Base-by-base conservation (phyloP, 2,329 filamentous ascomycete genomes). In the Knufia fluminis region DNA sequence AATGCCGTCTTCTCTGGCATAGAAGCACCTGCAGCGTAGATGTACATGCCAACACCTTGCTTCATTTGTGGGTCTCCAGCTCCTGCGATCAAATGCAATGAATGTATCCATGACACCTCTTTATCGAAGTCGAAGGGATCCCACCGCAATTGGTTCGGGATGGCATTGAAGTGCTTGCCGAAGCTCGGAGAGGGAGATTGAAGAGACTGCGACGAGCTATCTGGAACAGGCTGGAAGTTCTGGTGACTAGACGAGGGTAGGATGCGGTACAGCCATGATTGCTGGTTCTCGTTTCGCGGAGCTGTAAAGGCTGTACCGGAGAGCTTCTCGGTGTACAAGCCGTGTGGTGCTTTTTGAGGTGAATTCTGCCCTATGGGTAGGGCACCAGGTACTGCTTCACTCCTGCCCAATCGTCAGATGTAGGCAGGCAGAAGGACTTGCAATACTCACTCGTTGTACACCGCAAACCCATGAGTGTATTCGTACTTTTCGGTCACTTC, bases 61-160 rank as follows among this genome's bases (percentile, higher is more conserved):
- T 94, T 94, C 64, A 84, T 75, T 0, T 83, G 83, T 0, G 86
- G 82, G 59, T 92, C 85, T 14, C 89, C 89, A 0, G 86, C 80
- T 2, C 86, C 86, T 1, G 85, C 86, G 9, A 94, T 74, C 17
- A 90, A 73, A 52, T 84, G 80, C 55, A 91, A 67, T 49, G 76
- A 76, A 59, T 83, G 77, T 19, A 84, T 78, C 80, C 80, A 85
- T 59, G 84, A 80, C 1, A 79, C 79, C 63, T 84, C 74, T 39
- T 56, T 54, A 54, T 86, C 80, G 43, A 89, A 71, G 58, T 88
- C 82, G 62, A 88, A 87, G 1, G 80, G 82, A 57, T 85, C 81
- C 86, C 86, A 92, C 57, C 85, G 78, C 24, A 91, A 72, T 66
- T 91, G 85, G 61, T 90, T 89, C 3, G 86, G 86, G 45, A 89